Conservation (phyloP, 2,329 filamentous ascomycete species). For the Arthrobotrys pseudoclavata region DNA sequence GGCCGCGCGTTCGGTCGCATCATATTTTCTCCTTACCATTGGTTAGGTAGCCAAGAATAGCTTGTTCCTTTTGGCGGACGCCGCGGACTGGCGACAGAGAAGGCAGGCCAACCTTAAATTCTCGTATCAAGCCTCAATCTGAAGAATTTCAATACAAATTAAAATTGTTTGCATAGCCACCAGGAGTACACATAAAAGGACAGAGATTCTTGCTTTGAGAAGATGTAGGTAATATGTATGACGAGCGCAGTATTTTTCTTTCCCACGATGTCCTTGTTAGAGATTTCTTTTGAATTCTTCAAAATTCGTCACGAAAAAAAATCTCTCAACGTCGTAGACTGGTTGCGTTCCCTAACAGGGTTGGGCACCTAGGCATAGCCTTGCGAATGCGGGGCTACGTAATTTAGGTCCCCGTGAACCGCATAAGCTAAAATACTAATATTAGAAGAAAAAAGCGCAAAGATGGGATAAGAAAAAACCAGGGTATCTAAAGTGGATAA, state of each 20-base stretch:
- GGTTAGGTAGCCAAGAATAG: conserved; percentile 1
- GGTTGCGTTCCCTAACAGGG: conserved; percentile 1
- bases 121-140: background rate
- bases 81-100: conserved; percentile 16
- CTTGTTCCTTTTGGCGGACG: conserved; percentile 23
- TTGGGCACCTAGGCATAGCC: no score
- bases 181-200: background rate
- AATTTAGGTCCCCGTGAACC: background rate
- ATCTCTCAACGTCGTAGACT: background rate
- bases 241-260: background rate
- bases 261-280: no score
- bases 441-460: background rate
- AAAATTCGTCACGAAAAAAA: background rate
- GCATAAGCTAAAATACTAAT: background rate
- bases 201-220: background rate
- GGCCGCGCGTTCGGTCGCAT: conserved; percentile 47
- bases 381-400: conserved; percentile 22
- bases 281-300: no score
- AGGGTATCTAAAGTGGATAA: background rate
- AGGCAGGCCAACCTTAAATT: background rate
- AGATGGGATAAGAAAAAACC: background rate
- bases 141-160: conserved; percentile 1
- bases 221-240: background rate
- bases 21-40: conserved; percentile 4
- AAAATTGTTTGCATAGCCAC: conserved; percentile 10